phyloP scores from a whole-genome alignment of 495 filamentous ascomycete genomes.

The Aspergillus taichungensis region DNA sequence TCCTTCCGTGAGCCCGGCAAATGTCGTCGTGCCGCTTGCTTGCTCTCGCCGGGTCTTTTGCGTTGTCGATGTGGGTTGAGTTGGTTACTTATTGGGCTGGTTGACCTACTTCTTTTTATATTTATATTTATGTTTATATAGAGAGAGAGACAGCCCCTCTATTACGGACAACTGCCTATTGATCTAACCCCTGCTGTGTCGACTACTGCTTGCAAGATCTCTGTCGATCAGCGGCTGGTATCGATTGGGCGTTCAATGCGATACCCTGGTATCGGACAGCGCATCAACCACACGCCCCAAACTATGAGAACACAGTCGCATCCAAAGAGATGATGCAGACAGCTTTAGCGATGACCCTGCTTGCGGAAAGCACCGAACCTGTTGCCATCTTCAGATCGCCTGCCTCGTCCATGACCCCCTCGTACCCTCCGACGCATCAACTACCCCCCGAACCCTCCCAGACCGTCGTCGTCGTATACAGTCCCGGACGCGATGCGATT shows the following conservation, averaged over 20 bases:
- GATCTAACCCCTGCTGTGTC: too few relatives aligned
- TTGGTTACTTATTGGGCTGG: not conserved
- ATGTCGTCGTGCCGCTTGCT: not conserved
- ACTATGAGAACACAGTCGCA: slow-evolving; percentile 21
- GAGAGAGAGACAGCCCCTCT: too few relatives aligned
- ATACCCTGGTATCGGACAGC: not conserved
- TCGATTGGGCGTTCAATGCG: not conserved
- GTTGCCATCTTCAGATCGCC: slow-evolving; percentile 8
- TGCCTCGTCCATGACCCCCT: slow-evolving; percentile 1
- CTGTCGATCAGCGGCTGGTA: not conserved
- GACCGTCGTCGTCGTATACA: slow-evolving; percentile 51
- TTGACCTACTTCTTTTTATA: not conserved
- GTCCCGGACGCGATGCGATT: slow-evolving; percentile 52
- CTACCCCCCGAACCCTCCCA: slow-evolving; percentile 12
- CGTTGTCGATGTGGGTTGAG: not conserved
- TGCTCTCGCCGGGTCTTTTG: not conserved
- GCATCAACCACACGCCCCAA: not conserved
- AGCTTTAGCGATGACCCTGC: slow-evolving; percentile 28
- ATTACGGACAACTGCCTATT: too few relatives aligned
- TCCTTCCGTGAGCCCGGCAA: not conserved
- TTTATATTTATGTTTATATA: too few relatives aligned
- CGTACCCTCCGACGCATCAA: slow-evolving; percentile 3
- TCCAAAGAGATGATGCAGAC: slow-evolving; percentile 38
- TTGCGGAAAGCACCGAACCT: slow-evolving; percentile 15
- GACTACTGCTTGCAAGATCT: not conserved